Base-by-base conservation (phyloP, 2,329 filamentous ascomycete species). In the Cadophora luteo-olivacea region DNA sequence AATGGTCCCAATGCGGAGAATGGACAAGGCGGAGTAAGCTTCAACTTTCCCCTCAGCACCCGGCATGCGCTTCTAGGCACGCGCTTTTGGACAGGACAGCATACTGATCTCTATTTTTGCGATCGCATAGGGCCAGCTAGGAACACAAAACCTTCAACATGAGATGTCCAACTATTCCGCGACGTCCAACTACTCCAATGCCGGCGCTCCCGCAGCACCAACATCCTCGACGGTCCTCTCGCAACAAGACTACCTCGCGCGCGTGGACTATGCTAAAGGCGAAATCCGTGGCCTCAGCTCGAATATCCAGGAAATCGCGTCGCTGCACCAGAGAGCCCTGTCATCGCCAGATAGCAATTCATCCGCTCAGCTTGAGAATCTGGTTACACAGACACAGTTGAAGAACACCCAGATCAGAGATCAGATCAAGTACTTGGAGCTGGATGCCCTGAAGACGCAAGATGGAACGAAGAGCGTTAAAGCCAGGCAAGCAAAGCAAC, bases 381-480 rank as follows among this genome's bases (percentile, higher is more conserved):
- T 91, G 64, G 86, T 93, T 67, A 83, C 89, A 57, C 84, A 92
- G 74, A 93, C 91, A 5, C 90, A 92, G 78, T 82, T 89, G 72
- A 86, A 90, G 76, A 93, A 92, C 81, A 89, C 87, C n/a, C 84
- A 86, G 72, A 92, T 95, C 83, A 90, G 91, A 78, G 89, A 92
- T 77, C 89, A 92, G 81, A 92, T 95, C 83, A 92, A 92, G 80
- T 87, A 86, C 73, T 84, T 95, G 65, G 91, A 94, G 81, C 83
- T 82, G 69, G 92, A 95, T 79, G 86, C 89, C 57, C 83, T 85
- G 78, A 87, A 88, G 78, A 91, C 90, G 24, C 80, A 81, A 41
- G 86, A 88, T 78, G 82, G 83, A 65, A 84, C 84, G 72, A 90
- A 89, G 79, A 82, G 81, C 69, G 85, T 90, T 73, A 95, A 95